These are phyloP conservation scores for Dendrocalamus sinicus DNA, from an alignment of 176 grass and related monocot species.

Conservation along the genomic window DNA sequence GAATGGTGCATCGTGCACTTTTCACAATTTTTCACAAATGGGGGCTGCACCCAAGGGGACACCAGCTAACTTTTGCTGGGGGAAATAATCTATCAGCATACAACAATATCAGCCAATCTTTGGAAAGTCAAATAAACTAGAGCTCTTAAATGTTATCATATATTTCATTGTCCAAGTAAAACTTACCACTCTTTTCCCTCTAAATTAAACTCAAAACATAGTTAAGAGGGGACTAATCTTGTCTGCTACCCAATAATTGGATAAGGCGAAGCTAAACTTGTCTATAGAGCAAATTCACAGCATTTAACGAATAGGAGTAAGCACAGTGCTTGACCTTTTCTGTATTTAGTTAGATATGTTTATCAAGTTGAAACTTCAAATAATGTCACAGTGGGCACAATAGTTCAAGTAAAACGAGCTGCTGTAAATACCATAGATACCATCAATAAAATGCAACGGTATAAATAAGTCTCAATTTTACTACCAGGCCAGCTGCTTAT, in stretches of 20 bases:
- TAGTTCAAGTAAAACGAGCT: constrained; percentile 23
- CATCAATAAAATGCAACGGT: constrained; percentile 1
- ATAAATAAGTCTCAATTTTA: constrained; percentile 33
- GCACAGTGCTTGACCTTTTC: constrained; percentile 9
- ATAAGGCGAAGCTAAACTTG: constrained; percentile 7
- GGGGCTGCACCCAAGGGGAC: neutral
- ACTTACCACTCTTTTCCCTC: neutral
- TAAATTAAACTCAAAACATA: neutral
- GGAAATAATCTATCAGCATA: constrained; percentile 31
- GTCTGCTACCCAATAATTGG: constrained; percentile 19
- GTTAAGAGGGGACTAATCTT: neutral
- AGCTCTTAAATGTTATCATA: constrained; percentile 16
- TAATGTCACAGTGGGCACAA: constrained; percentile 30
- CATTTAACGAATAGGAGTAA: constrained; percentile 5
- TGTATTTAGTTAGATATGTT: constrained; percentile 28
- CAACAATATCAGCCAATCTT: constrained; percentile 3
- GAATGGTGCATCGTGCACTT: neutral
- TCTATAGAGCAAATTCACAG: constrained; percentile 28
- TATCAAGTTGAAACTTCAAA: constrained; percentile 37
- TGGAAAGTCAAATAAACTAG: constrained; percentile 17
- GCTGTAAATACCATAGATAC: constrained; percentile 13
- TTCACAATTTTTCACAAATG: neutral
- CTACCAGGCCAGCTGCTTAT: constrained; percentile 19
- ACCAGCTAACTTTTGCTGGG: neutral
- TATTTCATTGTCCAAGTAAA: neutral